These are phyloP conservation scores for Talaromyces sp. DNA, from an alignment of 2,329 filamentous ascomycete genomes.

Conservation along the genomic window DNA sequence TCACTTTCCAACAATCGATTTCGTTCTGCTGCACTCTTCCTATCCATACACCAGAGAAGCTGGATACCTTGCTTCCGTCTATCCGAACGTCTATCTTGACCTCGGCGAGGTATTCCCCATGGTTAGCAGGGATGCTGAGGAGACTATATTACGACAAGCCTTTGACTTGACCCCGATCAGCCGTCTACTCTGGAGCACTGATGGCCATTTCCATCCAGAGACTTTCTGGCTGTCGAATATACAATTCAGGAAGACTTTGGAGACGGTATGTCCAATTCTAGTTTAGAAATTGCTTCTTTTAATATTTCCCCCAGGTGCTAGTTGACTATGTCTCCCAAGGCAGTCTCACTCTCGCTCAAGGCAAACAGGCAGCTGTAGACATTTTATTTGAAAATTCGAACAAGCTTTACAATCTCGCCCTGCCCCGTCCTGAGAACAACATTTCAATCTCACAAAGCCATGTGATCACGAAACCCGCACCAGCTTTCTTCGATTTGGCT, in stretches of 20 bases:
- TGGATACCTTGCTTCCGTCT: conserved; percentile 71
- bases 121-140: conserved; percentile 70
- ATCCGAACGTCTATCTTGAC: conserved; percentile 75
- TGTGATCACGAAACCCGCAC: background rate
- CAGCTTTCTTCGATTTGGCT: conserved; percentile 34
- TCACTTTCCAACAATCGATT: conserved; percentile 62
- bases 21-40: conserved; percentile 73
- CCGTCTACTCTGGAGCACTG: conserved; percentile 75
- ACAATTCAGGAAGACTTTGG: conserved; percentile 67
- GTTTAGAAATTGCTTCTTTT: background rate
- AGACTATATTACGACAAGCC: conserved; percentile 63
- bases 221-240: conserved; percentile 68
- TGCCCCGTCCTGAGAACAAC: conserved; percentile 21
- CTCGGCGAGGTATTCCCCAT: conserved; percentile 79
- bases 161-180: conserved; percentile 69
- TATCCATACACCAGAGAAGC: conserved; percentile 77
- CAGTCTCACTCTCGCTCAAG: conserved; percentile 58
- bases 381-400: conserved; percentile 76
- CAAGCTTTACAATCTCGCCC: conserved; percentile 61
- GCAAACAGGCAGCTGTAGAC: conserved; percentile 58
- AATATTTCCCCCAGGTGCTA: conserved; percentile 48
- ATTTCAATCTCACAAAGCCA: background rate
- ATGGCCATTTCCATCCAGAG: conserved; percentile 74
- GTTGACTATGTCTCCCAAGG: conserved; percentile 61
- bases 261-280: conserved; percentile 47